A percentile compares a stretch with the other conserved stretches of the same genome.
These are phyloP conservation scores for Sungouiozyma ichnusensis DNA, from an alignment of 805 yeast genomes.

Conservation along the genomic window DNA sequence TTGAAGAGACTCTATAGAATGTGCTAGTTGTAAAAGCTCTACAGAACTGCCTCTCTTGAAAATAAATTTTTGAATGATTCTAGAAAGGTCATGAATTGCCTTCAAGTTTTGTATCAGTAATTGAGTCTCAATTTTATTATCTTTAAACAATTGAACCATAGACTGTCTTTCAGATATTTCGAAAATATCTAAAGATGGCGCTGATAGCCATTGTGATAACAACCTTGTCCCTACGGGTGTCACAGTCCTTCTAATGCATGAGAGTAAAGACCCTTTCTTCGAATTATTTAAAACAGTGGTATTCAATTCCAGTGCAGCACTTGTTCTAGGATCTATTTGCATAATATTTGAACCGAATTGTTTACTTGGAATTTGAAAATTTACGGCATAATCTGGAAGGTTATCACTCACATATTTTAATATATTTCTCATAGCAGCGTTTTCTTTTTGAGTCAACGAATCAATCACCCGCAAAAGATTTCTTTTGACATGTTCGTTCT, in stretches of 20 bases:
- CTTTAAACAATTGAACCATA: constrained; percentile 36
- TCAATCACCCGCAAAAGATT: constrained; percentile 20
- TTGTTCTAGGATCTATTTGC: constrained; percentile 73
- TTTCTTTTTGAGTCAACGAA: constrained; percentile 36
- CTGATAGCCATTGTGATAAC: constrained; percentile 70
- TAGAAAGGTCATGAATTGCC: constrained; percentile 44
- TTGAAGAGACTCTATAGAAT: constrained; percentile 30
- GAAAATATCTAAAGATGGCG: constrained; percentile 55
- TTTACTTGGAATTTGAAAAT: constrained; percentile 57
- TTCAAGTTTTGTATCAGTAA: constrained; percentile 31
- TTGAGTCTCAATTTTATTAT: constrained; percentile 23
- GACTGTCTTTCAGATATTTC: constrained; percentile 50
- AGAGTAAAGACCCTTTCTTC: constrained; percentile 57
- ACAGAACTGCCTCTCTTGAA: constrained; percentile 37
- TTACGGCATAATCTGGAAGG: constrained; percentile 55
- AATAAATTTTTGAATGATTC: constrained; percentile 49
- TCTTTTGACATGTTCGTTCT: constrained; percentile 13
- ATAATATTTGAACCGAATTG: constrained; percentile 43
- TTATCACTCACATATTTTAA: constrained; percentile 63
- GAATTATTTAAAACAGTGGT: constrained; percentile 47
- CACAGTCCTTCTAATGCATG: constrained; percentile 60
- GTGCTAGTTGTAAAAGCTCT: constrained; percentile 36
- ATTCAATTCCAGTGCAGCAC: constrained; percentile 64
- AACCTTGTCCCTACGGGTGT: constrained; percentile 76
- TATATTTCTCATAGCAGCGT: constrained; percentile 50